Percentiles rank a stretch among this genome's conserved stretches.
These are phyloP conservation scores for Trametes versicolor DNA, from an alignment of 1,284 basidiomycete species.

Conservation along the genomic window DNA sequence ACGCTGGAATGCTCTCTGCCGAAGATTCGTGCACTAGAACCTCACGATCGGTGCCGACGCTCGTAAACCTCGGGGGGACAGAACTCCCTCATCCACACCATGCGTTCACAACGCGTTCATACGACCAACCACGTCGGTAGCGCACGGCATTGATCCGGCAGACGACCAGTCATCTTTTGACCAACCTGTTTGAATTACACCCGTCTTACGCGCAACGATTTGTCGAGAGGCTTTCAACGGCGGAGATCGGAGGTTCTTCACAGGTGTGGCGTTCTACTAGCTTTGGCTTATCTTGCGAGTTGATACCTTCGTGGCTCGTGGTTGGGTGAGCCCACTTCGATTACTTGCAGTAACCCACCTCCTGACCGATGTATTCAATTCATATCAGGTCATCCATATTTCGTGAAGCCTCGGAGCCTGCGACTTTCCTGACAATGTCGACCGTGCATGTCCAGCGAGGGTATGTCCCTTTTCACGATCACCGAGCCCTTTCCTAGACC, in stretches of 20 bases:
- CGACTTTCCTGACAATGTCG: too few relatives aligned
- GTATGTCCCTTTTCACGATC: background rate
- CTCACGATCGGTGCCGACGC: slow-evolving; percentile 9
- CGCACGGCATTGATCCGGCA: background rate
- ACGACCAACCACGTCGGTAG: background rate
- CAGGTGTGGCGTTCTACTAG: too few relatives aligned
- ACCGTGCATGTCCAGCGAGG: background rate
- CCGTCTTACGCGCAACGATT: background rate
- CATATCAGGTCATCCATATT: too few relatives aligned
- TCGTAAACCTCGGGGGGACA: background rate
- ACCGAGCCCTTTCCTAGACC: background rate
- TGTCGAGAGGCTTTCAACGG: background rate
- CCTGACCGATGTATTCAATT: too few relatives aligned
- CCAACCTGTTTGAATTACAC: background rate
- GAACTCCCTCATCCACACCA: background rate
- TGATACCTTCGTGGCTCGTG: background rate
- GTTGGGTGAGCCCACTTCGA: too few relatives aligned
- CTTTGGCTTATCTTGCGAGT: background rate
- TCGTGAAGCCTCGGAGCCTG: too few relatives aligned
- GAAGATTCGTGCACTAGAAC: slow-evolving; percentile 16
- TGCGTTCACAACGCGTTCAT: background rate
- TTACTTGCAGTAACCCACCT: too few relatives aligned
- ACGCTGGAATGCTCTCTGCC: background rate
- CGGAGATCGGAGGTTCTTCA: background rate
- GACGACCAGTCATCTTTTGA: background rate